A percentile compares a stretch with the other conserved stretches of the same genome.
Evolutionary conservation across 1,284 basidiomycete genomes (phyloP).

Genomic region (Polyporus tsugae): DNA sequence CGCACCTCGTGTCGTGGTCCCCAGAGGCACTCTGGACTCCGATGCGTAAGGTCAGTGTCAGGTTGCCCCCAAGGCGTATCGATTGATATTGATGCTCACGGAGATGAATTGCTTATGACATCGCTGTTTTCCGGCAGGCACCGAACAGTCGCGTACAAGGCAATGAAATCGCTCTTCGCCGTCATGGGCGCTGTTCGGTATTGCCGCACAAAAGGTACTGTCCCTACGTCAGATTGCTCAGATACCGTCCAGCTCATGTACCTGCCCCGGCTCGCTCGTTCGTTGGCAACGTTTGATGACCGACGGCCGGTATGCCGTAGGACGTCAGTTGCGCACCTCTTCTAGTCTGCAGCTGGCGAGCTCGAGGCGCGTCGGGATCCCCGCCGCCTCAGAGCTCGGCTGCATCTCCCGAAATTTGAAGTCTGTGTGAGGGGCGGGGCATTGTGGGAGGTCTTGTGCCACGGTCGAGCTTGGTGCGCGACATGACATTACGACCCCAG

Average conservation of each 20-base stretch:
- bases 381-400: neutral
- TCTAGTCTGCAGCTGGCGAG: neutral
- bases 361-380: conserved; percentile 2
- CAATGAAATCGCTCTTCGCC: conserved; percentile 5
- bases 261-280: conserved; percentile 5
- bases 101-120: conserved; percentile 7
- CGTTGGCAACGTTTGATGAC: conserved; percentile 8
- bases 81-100: conserved; percentile 3
- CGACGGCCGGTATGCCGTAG: neutral
- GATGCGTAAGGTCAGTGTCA: neutral
- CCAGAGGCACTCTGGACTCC: neutral
- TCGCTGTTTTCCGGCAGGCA: conserved; percentile 5
- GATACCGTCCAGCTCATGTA: neutral
- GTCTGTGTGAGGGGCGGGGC: neutral
- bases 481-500: neutral
- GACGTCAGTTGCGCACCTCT: neutral
- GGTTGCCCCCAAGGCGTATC: neutral
- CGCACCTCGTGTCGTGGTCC: conserved; percentile 1
- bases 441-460: conserved; percentile 2
- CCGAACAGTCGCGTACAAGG: conserved; percentile 2
- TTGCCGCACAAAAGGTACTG: neutral
- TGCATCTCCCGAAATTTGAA: conserved; percentile 4
- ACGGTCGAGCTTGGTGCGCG: neutral
- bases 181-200: conserved; percentile 8
- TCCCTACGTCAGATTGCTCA: conserved; percentile 1